Conservation (phyloP, 75 land plant species). For the Sequoia sempervirens region DNA sequence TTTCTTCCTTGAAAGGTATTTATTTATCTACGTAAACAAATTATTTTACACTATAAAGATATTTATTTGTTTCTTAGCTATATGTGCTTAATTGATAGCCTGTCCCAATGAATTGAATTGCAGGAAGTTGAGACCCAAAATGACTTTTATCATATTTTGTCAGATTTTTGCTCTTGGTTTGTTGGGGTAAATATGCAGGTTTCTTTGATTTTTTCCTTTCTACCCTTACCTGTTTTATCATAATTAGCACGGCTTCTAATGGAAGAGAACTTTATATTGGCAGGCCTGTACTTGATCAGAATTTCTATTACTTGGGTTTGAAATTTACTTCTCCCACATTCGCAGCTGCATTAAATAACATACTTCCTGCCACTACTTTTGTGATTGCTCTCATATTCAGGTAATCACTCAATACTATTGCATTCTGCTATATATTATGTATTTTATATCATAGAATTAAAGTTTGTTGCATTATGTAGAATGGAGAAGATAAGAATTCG, state of each 20-base stretch:
- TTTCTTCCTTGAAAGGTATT: conserved; percentile 26
- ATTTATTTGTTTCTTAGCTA: too few species aligned
- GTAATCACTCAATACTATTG: neutral
- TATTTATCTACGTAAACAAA: neutral
- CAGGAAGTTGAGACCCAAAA: neutral
- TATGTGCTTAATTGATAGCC: neutral
- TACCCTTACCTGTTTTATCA: neutral
- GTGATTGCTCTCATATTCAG: conserved; percentile 18
- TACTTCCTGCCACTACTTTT: conserved; percentile 31
- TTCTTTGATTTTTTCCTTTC: neutral
- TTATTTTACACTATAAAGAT: too few species aligned
- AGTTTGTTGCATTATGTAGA: neutral
- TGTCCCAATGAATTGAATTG: neutral
- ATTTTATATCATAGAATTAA: too few species aligned
- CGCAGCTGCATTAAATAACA: conserved; percentile 27
- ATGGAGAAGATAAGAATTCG: neutral
- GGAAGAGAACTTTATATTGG: neutral
- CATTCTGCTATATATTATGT: too few species aligned
- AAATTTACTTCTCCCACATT: too few species aligned
- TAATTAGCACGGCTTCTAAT: neutral
- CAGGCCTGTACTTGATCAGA: conserved; percentile 10
- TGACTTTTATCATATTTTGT: neutral
- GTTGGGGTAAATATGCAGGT: too few species aligned
- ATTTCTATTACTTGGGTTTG: too few species aligned
- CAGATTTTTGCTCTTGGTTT: too few species aligned